A percentile compares a stretch with the other conserved stretches of the same genome.
Evolutionary conservation across 2,329 filamentous ascomycete species (phyloP).

Genomic region (Xylariaceae sp.): DNA sequence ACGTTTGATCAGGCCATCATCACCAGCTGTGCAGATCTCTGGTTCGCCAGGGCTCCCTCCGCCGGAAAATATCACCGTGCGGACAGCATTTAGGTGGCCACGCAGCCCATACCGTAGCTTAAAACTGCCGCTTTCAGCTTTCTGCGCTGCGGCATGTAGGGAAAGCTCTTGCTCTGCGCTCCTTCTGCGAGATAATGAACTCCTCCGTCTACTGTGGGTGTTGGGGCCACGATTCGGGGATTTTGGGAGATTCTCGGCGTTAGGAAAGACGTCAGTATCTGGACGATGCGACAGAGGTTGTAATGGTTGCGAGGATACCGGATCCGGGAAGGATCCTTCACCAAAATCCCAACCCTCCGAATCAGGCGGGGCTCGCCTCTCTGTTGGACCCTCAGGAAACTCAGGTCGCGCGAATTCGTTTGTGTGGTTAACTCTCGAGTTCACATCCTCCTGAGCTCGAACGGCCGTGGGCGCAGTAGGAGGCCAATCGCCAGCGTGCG

Average conservation of each 20-base stretch:
- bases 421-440: conserved; percentile 40
- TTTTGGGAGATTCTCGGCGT: conserved; percentile 77
- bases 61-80: conserved; percentile 94
- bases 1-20: conserved; percentile 93
- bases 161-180: conserved; percentile 69
- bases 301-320: conserved; percentile 45
- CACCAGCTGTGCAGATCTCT: conserved; percentile 93
- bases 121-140: conserved; percentile 75
- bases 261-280: conserved; percentile 86
- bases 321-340: conserved; percentile 68
- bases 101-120: conserved; percentile 90
- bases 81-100: conserved; percentile 90
- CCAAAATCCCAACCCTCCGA: conserved; percentile 92
- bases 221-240: conserved; percentile 72
- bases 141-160: conserved; percentile 53
- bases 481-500: conserved; percentile 35
- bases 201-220: conserved; percentile 78
- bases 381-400: conserved; percentile 46
- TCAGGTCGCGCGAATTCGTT: conserved; percentile 46
- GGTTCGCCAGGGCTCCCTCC: conserved; percentile 94
- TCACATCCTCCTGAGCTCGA: conserved; percentile 32
- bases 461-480: conserved; percentile 26
- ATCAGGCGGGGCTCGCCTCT: conserved; percentile 55
- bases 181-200: conserved; percentile 72
- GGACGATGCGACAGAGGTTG: conserved; percentile 65